Conservation (phyloP, 768 basidiomycete species). For the Amanita exitialis region DNA sequence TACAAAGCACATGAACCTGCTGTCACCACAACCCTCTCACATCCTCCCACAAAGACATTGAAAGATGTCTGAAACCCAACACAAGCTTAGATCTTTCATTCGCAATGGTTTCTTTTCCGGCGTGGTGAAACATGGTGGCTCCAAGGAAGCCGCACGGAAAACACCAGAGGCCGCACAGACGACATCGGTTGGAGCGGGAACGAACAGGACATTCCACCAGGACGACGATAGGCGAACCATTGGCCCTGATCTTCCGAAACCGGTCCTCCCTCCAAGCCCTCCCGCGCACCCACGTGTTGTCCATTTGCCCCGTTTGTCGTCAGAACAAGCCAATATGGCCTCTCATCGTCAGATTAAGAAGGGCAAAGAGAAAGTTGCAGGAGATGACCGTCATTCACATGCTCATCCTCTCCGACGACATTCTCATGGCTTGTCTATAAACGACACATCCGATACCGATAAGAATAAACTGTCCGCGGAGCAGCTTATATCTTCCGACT, state of each 20-base stretch:
- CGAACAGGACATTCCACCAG: not conserved
- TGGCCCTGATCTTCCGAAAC: conserved; percentile 1
- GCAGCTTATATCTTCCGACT: conserved; percentile 16
- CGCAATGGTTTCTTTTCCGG: not conserved
- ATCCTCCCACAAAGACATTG: not conserved
- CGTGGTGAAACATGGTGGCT: not conserved
- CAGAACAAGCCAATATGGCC: conserved; percentile 1
- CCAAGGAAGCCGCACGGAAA: not conserved
- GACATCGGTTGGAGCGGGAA: not conserved
- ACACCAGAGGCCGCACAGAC: not conserved
- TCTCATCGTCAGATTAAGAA: conserved; percentile 2
- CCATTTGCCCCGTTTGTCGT: not conserved
- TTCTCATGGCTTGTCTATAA: not conserved
- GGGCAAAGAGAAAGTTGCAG: not conserved
- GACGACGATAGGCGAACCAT: not conserved
- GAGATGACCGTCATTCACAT: conserved; percentile 1
- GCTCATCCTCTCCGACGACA: conserved; percentile 9
- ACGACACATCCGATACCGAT: conserved; percentile 7
- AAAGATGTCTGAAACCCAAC: conserved; percentile 1
- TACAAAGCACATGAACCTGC: not conserved
- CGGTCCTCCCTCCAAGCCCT: not conserved
- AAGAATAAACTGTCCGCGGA: conserved; percentile 11
- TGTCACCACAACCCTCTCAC: not conserved
- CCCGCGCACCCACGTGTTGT: not conserved
- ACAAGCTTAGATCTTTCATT: conserved; percentile 2